Base-by-base conservation (phyloP, 805 yeast species). In the Ogataea thermomethanolica region DNA sequence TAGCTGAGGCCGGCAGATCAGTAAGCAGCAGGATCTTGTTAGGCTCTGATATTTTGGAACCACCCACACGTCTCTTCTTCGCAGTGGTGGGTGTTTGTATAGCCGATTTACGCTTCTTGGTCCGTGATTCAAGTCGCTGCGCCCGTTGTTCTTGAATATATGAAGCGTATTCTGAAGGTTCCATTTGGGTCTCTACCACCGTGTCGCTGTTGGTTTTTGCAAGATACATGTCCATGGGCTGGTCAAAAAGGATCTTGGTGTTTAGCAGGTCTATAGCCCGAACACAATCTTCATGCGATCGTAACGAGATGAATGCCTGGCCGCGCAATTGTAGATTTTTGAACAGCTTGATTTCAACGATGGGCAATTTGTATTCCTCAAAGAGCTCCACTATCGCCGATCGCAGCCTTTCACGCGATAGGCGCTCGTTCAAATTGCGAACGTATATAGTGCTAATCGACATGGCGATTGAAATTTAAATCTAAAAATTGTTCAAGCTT, bases 251-350 rank as follows among this genome's bases (percentile, higher is more conserved):
- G 14, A 61, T 61, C 23, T 51, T 44, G 10, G 70, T 68, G 33
- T 76, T 64, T 27, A 74, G 49, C 12, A 54, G 60, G n/a, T 65
- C 62, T 3, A 73, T 54, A 0, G 83, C 84, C 29, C 54, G 51
- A 3, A 55, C 41, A 1, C 89, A 79, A 5, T 64, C 59, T 3
- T 65, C 65, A 1, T 53, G 51, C 13, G 58, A 54, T 3, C 63
- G 68, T 37, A 79, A 76, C 0, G 85, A 76, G 5, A 87, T 70
- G 58, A 85, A 87, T 1, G 95, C 95, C 59, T 87, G 95, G 2
- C 96, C 96, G 41, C 81, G 72, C 73, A 82, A 70, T 46, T 69
- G 72, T n/a, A 85, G 52, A 49, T 78, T 81, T 44, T 73, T 73
- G 42, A 77, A 79, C 1, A 86, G 77, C 2, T 74, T 65, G 9